Base-by-base conservation (phyloP, 1,284 basidiomycete species). In the Sporisorium reilianum region DNA sequence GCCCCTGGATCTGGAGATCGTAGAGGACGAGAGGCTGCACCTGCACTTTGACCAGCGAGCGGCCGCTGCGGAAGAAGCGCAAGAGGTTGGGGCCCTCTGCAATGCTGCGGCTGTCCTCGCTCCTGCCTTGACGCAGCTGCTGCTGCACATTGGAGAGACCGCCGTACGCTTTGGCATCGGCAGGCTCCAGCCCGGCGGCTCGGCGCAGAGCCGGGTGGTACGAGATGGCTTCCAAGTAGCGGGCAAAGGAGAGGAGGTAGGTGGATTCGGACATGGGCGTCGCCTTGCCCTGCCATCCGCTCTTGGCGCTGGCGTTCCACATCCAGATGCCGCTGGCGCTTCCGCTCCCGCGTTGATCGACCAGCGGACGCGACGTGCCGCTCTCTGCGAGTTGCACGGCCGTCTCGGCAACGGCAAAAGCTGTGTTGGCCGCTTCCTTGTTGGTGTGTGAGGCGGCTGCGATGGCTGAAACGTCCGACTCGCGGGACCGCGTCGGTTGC, bases 181-280 rank as follows among this genome's bases (percentile, higher is more conserved):
- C 46, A 11, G 72, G 72, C 42, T 70, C 73, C n/a, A 75, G 18
- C 5, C 67, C 73, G 9, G 54, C 74, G 1, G 61, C 64, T 36
- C 74, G 49, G 16, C 73, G 67, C 48, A 79, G 58, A 12, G 72
- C 71, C 5, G 76, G 74, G 45, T 81, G 75, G 36, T 77, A 78
- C 6, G 80, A 57, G 36, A 82, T 59, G 36, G 76, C 74, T 55
- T 82, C 79, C 55, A 82, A 49, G 57, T 74, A 82, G 36, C 70
- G 72, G 11, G 75, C 73, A 38, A 80, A 82, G 10, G 80, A 81
- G 11, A 73, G 59, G 6, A 82, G 70, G 20, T 80, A 81, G 40
- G 80, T 79, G 10, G 74, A 76, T 30, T 79, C 66, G 44, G 77
- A 73, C 75, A 81, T 79, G 40, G 57, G 57, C 32, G 28, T 34